These are phyloP conservation scores for Mycena leptocephala DNA, from an alignment of 768 basidiomycete species.

Conservation along the genomic window DNA sequence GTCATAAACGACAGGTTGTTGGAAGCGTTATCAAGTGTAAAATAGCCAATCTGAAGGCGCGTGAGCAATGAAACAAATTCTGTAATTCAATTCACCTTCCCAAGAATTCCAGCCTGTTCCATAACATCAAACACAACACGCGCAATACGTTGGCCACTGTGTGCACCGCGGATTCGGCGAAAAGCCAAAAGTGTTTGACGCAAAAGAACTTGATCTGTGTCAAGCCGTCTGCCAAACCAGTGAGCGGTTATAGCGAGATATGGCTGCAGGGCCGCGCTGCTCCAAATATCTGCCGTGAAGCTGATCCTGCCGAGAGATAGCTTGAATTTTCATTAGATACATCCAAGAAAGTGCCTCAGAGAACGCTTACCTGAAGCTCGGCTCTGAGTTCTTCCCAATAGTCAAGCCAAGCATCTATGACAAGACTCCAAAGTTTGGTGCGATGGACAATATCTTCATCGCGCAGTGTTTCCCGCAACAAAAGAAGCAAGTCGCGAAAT, in stretches of 20 bases:
- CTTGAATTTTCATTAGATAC: not conserved
- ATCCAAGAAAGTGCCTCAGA: not conserved
- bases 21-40: constrained; percentile 9
- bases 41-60: not conserved
- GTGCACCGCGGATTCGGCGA: constrained; percentile 1
- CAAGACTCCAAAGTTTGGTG: constrained; percentile 34
- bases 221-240: not conserved
- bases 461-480: constrained; percentile 38
- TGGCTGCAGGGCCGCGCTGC: constrained; percentile 6
- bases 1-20: not conserved
- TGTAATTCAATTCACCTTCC: not conserved
- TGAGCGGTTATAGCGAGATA: constrained; percentile 5
- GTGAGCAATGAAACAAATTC: not conserved
- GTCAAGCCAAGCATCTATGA: constrained; percentile 39
- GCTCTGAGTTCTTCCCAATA: constrained; percentile 40
- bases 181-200: constrained; percentile 12
- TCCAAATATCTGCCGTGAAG: constrained; percentile 16
- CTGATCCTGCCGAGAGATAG: not conserved
- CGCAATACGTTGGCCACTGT: not conserved
- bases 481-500: constrained; percentile 43
- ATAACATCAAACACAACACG: not conserved
- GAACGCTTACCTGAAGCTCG: constrained; percentile 41
- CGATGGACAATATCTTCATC: constrained; percentile 43
- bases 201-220: not conserved
- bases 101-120: not conserved